phyloP scores from a whole-genome alignment of 225 moss, liverwort and hornwort species.

The Pleurozium schreberi region DNA sequence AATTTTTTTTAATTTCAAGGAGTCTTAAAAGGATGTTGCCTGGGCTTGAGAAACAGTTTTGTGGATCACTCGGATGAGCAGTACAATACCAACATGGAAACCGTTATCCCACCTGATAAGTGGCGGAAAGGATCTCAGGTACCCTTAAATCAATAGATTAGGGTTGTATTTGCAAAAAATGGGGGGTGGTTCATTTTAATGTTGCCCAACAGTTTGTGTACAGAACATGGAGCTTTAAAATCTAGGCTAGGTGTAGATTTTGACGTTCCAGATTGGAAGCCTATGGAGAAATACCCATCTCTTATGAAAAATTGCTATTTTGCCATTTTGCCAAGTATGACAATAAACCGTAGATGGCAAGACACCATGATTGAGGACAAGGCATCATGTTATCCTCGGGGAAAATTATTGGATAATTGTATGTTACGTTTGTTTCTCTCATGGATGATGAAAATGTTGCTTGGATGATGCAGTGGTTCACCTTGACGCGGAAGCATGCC shows the following conservation, averaged over 20 bases:
- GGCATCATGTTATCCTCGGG: not conserved
- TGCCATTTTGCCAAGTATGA: not conserved
- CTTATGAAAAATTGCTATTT: not conserved
- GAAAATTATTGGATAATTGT: not conserved
- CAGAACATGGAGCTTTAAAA: not conserved
- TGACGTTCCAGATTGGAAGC: not conserved
- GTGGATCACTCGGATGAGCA: constrained; percentile 61
- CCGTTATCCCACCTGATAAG: constrained; percentile 34
- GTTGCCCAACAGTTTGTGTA: not conserved
- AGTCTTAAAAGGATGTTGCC: not conserved
- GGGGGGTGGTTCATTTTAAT: not conserved
- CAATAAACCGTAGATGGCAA: not conserved
- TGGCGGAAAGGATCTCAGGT: constrained; percentile 99
- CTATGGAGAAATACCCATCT: not conserved
- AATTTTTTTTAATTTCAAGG: not conserved
- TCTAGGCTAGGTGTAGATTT: not conserved
- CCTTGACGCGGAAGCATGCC: constrained; percentile 58
- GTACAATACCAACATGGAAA: constrained; percentile 67
- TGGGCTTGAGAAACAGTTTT: constrained; percentile 41
- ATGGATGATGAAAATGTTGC: not conserved
- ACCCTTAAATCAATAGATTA: not conserved
- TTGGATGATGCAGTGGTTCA: constrained; percentile 63
- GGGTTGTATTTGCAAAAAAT: not conserved
- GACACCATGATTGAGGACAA: not conserved
- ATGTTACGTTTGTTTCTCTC: not conserved